Conservation (phyloP, 2,329 filamentous ascomycete genomes). For the Cordyceps fumosorosea region DNA sequence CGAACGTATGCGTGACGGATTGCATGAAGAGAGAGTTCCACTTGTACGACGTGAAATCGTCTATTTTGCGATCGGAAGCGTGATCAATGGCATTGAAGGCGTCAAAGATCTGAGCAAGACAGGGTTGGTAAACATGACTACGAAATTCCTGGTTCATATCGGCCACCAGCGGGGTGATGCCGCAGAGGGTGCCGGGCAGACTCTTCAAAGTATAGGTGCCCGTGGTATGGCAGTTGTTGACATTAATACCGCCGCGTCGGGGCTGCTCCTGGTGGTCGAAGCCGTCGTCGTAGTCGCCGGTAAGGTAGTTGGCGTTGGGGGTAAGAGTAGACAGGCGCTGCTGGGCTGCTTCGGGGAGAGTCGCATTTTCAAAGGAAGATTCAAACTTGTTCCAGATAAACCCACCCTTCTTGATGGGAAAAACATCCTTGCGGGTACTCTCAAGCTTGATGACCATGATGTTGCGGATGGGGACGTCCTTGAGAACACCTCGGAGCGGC, state of each 20-base stretch:
- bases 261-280: constrained; percentile 21
- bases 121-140: constrained; percentile 38
- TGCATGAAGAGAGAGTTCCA: constrained; percentile 30
- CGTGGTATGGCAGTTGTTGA: constrained; percentile 34
- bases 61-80: neutral
- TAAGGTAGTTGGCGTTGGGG: constrained; percentile 27
- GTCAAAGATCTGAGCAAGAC: constrained; percentile 34
- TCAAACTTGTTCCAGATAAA: constrained; percentile 30
- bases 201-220: constrained; percentile 40
- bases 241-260: constrained; percentile 32
- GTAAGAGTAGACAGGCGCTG: constrained; percentile 24
- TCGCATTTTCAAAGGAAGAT: constrained; percentile 25
- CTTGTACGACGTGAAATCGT: constrained; percentile 21
- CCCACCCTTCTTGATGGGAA: constrained; percentile 35
- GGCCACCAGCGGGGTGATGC: constrained; percentile 33
- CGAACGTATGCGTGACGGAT: constrained; percentile 27
- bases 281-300: constrained; percentile 30
- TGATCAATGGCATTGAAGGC: constrained; percentile 24
- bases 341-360: constrained; percentile 27
- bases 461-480: constrained; percentile 33
- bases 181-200: constrained; percentile 34
- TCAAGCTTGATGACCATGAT: constrained; percentile 38
- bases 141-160: constrained; percentile 37
- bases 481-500: constrained; percentile 20
- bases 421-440: constrained; percentile 39